phyloP scores from a whole-genome alignment of 371 early-diverging fungal genomes.

The Chytridiales sp. region DNA sequence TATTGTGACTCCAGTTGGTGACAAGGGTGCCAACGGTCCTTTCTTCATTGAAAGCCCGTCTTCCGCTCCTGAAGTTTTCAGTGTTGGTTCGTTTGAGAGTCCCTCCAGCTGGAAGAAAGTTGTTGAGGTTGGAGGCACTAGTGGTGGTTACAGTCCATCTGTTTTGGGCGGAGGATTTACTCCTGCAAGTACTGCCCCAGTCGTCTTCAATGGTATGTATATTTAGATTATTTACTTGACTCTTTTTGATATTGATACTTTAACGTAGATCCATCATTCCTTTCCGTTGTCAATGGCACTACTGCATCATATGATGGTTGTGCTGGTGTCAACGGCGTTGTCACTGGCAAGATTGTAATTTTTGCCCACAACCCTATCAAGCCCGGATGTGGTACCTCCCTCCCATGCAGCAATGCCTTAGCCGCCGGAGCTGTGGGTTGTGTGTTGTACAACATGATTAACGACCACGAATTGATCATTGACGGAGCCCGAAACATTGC shows the following conservation, averaged over 20 bases:
- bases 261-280: background rate
- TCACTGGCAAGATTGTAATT: constrained; percentile 3
- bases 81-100: constrained; percentile 21
- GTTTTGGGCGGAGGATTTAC: constrained; percentile 8
- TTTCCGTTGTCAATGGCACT: constrained; percentile 3
- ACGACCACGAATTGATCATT: no score
- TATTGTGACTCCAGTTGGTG: constrained; percentile 26
- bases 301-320: constrained; percentile 5
- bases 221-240: background rate
- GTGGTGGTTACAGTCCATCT: constrained; percentile 10
- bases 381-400: no score
- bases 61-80: background rate
- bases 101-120: background rate
- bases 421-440: constrained; percentile 21
- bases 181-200: no score
- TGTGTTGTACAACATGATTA: constrained; percentile 24
- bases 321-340: background rate
- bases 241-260: no score
- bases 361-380: no score
- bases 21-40: constrained; percentile 28
- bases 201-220: no score
- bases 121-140: constrained; percentile 1
- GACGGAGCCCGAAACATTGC: constrained; percentile 4
- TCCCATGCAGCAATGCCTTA: constrained; percentile 17
- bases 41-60: constrained; percentile 16